Percentiles rank a stretch among this genome's conserved stretches.
These are phyloP conservation scores for Leucocoprinus leucothites DNA, from an alignment of 768 basidiomycete genomes.

Conservation along the genomic window DNA sequence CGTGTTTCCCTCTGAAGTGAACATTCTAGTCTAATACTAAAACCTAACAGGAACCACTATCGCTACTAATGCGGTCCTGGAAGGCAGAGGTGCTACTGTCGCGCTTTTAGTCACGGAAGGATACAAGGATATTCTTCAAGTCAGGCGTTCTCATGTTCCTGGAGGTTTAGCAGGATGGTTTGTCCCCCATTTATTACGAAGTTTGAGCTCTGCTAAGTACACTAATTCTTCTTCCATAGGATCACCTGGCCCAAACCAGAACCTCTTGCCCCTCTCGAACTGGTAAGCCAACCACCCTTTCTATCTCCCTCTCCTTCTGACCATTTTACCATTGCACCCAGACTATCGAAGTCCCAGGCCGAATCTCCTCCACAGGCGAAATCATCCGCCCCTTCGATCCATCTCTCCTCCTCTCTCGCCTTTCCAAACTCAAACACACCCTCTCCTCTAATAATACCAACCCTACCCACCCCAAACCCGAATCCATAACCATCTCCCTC, in stretches of 20 bases:
- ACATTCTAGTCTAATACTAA: not conserved
- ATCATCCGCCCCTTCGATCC: constrained; percentile 23
- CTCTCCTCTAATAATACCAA: too few relatives aligned
- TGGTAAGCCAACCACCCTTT: constrained; percentile 18
- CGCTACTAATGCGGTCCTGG: constrained; percentile 28
- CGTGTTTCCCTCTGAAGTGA: not conserved
- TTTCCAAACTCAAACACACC: constrained; percentile 19
- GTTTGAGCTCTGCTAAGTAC: too few relatives aligned
- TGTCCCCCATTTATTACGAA: too few relatives aligned
- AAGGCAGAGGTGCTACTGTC: constrained; percentile 25
- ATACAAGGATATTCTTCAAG: constrained; percentile 18
- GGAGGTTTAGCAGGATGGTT: constrained; percentile 23
- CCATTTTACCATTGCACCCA: not conserved
- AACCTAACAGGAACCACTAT: constrained; percentile 18
- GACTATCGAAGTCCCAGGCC: constrained; percentile 27
- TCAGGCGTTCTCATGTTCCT: constrained; percentile 19
- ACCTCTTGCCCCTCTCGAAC: constrained; percentile 25
- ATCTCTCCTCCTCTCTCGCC: constrained; percentile 16
- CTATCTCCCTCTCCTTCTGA: not conserved
- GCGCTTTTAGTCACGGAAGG: constrained; percentile 28
- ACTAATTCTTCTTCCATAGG: too few relatives aligned
- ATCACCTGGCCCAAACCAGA: constrained; percentile 26
- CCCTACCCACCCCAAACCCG: constrained; percentile 11
- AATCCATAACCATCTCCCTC: constrained; percentile 24
- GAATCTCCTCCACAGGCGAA: constrained; percentile 24